These are phyloP conservation scores for Kregervanrija delftensis DNA, from an alignment of 805 yeast genomes.

Conservation along the genomic window DNA sequence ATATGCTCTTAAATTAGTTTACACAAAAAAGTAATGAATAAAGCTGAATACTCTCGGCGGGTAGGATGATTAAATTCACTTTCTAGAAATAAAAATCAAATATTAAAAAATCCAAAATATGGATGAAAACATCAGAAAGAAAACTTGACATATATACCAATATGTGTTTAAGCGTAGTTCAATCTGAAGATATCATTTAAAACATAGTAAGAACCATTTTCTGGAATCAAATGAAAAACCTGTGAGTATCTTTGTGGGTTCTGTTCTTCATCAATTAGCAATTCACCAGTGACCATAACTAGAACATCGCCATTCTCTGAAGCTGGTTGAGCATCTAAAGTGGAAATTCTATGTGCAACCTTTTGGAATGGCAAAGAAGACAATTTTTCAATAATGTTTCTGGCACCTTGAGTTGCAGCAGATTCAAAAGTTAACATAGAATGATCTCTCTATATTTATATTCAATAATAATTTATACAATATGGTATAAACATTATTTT, in stretches of 20 bases:
- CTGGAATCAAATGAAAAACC: constrained; percentile 95
- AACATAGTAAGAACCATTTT: constrained; percentile 83
- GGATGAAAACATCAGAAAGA: too few relatives aligned
- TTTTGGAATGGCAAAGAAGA: constrained; percentile 84
- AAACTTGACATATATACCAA: too few relatives aligned
- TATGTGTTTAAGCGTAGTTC: constrained; percentile 52
- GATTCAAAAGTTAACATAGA: constrained; percentile 97
- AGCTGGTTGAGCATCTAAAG: constrained; percentile 97
- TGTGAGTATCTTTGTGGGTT: constrained; percentile 96
- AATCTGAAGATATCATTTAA: constrained; percentile 96
- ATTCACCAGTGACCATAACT: constrained; percentile 96
- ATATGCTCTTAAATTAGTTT: background rate
- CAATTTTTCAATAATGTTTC: constrained; percentile 87
- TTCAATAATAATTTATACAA: background rate
- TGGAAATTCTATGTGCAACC: constrained; percentile 88
- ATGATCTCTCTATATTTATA: constrained; percentile 59
- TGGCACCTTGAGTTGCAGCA: constrained; percentile 90
- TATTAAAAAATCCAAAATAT: too few relatives aligned
- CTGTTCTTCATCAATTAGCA: constrained; percentile 87
- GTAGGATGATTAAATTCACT: too few relatives aligned
- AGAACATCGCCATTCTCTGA: constrained; percentile 87
- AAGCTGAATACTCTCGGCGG: background rate
- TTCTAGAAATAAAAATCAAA: too few relatives aligned
- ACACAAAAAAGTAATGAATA: background rate
- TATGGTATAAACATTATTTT: background rate